Base-by-base conservation (phyloP, 768 basidiomycete genomes). In the Termitomyces sp. region DNA sequence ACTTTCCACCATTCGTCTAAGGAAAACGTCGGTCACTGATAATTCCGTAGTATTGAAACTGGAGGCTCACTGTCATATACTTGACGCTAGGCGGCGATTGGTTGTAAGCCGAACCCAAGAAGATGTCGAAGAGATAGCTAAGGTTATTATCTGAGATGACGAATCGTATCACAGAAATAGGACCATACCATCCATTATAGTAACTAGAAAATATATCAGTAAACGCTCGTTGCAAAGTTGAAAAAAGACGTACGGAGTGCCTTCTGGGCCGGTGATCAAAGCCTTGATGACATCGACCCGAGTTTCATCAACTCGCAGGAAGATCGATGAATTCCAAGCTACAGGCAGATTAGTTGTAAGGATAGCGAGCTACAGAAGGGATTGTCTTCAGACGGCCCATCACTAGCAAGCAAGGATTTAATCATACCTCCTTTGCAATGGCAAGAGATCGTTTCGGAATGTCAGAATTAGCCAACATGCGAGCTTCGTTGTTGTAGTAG, bases 301-400 rank as follows among this genome's bases (percentile, higher is more conserved):
- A 16, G 83, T 87, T 74, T 97, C 95, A 68, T 98, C 95, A 4
- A 96, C 94, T 51, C 90, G 82, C 57, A 98, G 73, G 74, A 96
- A 97, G 61, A 98, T 87, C 1, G 92, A 95, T 5, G 95, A 96
- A 65, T 93, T 86, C 91, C 93, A 97, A 6, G 92, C 88, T 14
- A 93, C 87, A n/a, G 95, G 95, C 25, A 98, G 76, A 67, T 94
- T 95, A 11, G 93, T 95, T 2, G 94, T 94, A 52, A 98, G 80
- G 38, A 95, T 92, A 2, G 95, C 94, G 59, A 97, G 85, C 92
- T 94, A 60, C 17, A 44, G 7, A 40, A 31, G 19, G 3, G 11
- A 6, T 17, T 27, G 25, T 29, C 27, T 29, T 46, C 19, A 35
- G 34, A 4, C 40, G 21, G 35, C 34, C 31, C n/a, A 49, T 35